Percentiles rank a stretch among this genome's conserved stretches.
These are phyloP conservation scores for Epichloe baconii DNA, from an alignment of 2,329 filamentous ascomycete species.

Conservation along the genomic window DNA sequence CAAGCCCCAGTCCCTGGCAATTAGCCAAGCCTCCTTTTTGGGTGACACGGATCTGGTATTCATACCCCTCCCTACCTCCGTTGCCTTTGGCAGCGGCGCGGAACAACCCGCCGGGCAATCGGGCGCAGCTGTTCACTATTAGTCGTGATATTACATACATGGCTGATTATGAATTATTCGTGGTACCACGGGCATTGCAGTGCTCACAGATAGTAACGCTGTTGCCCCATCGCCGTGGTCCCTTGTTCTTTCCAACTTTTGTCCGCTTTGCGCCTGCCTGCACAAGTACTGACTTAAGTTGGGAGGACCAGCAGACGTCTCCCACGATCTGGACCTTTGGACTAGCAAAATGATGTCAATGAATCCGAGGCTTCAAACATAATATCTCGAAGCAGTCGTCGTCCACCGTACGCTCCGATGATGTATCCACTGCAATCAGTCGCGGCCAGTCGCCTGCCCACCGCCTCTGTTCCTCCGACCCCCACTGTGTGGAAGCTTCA, in stretches of 20 bases:
- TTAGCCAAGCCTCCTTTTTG: too few relatives aligned
- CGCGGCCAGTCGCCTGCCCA: not conserved
- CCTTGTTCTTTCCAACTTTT: not conserved
- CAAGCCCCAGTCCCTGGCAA: too few relatives aligned
- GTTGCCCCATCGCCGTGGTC: too few relatives aligned
- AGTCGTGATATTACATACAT: too few relatives aligned
- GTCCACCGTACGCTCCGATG: not conserved
- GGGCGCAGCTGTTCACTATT: too few relatives aligned
- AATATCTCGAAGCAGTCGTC: not conserved
- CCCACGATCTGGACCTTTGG: not conserved
- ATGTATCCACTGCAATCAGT: conserved; percentile 1
- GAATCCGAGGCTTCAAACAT: not conserved
- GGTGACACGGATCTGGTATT: too few relatives aligned
- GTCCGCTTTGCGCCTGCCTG: not conserved
- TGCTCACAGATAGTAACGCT: too few relatives aligned
- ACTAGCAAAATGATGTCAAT: not conserved
- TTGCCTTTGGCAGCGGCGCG: too few relatives aligned
- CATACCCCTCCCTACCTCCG: too few relatives aligned
- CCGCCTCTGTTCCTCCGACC: not conserved
- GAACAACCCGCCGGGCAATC: too few relatives aligned
- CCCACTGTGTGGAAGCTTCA: conserved; percentile 8
- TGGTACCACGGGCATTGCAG: too few relatives aligned
- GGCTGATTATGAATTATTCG: too few relatives aligned
- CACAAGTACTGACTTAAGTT: not conserved
- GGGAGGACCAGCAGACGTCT: not conserved